These are phyloP conservation scores for Botryosphaeria dothidea DNA, from an alignment of 2,329 filamentous ascomycete species.

Conservation along the genomic window DNA sequence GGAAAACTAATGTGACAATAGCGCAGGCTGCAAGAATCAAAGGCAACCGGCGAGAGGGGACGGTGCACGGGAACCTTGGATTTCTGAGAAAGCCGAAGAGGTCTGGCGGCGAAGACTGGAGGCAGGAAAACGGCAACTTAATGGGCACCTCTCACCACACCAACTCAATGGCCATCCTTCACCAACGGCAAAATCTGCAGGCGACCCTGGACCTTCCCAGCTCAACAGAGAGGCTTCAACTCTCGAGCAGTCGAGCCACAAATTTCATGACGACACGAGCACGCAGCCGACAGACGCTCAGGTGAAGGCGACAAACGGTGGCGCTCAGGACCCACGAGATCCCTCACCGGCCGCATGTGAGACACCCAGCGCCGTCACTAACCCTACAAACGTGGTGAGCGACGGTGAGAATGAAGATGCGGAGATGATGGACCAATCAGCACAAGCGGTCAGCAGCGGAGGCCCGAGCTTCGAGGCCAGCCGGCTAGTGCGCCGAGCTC, in stretches of 20 bases:
- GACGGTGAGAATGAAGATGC: not conserved
- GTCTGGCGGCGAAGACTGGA: constrained; percentile 1
- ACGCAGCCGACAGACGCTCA: not conserved
- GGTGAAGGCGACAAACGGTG: not conserved
- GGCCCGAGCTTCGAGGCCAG: constrained; percentile 7
- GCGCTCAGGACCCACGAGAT: no score
- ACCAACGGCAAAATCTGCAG: not conserved
- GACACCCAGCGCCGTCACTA: no score
- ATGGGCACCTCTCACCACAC: no score
- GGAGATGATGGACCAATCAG: not conserved
- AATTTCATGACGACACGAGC: not conserved
- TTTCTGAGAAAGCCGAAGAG: not conserved
- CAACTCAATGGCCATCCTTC: no score
- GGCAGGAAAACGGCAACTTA: not conserved
- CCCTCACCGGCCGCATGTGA: no score
- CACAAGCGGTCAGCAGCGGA: not conserved
- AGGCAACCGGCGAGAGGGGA: not conserved
- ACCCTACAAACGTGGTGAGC: no score
- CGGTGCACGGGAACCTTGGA: no score
- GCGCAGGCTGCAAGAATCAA: not conserved
- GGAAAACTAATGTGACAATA: not conserved
- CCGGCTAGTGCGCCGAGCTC: not conserved
- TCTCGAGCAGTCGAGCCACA: not conserved
- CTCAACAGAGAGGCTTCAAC: not conserved
- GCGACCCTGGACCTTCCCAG: not conserved